Evolutionary conservation across 768 basidiomycete species (phyloP).

Genomic region (Lentinula detonsa): DNA sequence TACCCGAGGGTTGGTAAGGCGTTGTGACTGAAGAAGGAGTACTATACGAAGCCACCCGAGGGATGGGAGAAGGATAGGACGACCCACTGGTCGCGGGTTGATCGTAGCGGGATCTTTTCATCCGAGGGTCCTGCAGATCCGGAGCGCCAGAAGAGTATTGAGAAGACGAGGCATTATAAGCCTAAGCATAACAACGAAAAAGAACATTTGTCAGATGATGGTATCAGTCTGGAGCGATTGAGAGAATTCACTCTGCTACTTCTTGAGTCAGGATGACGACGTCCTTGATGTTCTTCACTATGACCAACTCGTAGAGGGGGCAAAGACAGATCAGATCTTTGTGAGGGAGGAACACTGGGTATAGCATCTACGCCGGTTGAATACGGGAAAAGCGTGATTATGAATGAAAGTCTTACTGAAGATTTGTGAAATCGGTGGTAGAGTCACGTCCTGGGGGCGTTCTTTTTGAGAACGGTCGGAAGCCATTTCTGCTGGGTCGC

Average conservation of each 20-base stretch:
- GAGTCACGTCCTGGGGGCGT: slow-evolving; percentile 7
- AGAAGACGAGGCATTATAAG: background rate
- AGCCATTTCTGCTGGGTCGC: background rate
- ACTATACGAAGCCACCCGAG: background rate
- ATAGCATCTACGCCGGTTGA: background rate
- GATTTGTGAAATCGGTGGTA: slow-evolving; percentile 13
- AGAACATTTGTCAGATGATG: background rate
- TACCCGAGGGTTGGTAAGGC: background rate
- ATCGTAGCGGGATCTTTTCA: slow-evolving; percentile 1
- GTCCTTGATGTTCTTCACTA: background rate
- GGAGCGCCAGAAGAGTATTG: background rate
- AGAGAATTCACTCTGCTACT: background rate
- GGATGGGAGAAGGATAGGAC: background rate
- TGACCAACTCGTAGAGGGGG: slow-evolving; percentile 2
- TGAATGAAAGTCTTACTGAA: slow-evolving; percentile 6
- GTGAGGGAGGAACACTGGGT: background rate
- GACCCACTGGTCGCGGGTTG: background rate
- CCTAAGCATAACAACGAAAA: background rate
- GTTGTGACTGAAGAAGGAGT: background rate
- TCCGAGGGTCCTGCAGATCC: background rate
- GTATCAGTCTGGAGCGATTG: background rate
- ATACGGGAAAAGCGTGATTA: background rate
- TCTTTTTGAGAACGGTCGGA: slow-evolving; percentile 2
- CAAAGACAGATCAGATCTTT: slow-evolving; percentile 3
- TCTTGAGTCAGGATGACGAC: background rate